phyloP scores from a whole-genome alignment of 176 grass and related monocot species.

The Aegilops umbellulata region DNA sequence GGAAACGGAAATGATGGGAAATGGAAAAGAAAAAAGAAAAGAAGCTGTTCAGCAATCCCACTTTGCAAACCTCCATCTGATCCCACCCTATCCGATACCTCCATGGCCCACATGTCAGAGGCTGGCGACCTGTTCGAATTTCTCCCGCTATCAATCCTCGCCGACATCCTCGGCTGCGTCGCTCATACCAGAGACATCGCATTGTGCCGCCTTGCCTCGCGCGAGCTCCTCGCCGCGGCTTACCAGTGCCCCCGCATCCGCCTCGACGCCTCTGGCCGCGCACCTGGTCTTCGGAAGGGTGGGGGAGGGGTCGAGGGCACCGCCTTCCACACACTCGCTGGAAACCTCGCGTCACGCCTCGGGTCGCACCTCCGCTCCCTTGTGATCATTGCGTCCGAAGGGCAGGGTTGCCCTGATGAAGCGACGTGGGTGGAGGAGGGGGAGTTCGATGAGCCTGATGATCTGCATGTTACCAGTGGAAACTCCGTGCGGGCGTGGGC shows the following conservation, averaged over 20 bases:
- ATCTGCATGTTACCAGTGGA: conserved; percentile 51
- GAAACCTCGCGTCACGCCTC: conserved; percentile 47
- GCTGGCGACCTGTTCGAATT: conserved; percentile 31
- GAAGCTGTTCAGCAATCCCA: background rate
- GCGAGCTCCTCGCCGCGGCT: conserved; percentile 28
- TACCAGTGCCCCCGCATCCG: conserved; percentile 36
- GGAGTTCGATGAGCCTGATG: conserved; percentile 45
- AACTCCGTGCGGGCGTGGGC: conserved; percentile 46
- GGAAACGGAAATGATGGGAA: background rate
- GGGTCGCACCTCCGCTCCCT: conserved; percentile 35
- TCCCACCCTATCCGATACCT: background rate
- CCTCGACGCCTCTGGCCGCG: conserved; percentile 18
- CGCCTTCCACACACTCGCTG: conserved; percentile 31
- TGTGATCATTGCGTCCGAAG: conserved; percentile 38
- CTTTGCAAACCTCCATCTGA: background rate
- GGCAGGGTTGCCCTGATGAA: background rate
- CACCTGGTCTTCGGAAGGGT: conserved; percentile 22
- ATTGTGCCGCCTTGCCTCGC: conserved; percentile 59
- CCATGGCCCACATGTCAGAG: conserved; percentile 10
- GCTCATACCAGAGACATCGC: conserved; percentile 49
- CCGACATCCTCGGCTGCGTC: conserved; percentile 46
- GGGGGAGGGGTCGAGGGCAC: no score
- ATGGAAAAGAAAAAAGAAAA: background rate
- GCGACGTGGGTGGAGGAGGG: conserved; percentile 42
- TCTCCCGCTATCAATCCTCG: conserved; percentile 41